phyloP scores from a whole-genome alignment of 2,329 filamentous ascomycete genomes.

The Botrytis pseudocinerea region DNA sequence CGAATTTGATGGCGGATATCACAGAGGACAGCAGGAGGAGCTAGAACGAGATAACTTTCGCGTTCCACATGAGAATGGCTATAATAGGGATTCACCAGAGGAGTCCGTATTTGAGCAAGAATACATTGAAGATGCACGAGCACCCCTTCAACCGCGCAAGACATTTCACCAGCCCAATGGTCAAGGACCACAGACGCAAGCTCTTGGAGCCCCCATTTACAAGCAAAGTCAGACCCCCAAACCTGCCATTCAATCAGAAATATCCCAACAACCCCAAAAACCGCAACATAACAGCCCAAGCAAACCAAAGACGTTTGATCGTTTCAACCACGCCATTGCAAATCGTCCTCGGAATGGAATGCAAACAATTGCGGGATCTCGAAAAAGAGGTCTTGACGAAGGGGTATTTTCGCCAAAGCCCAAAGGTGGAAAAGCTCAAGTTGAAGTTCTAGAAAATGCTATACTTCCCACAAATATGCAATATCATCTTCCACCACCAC shows the following conservation, averaged over 20 bases:
- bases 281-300: background rate
- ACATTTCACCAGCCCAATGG: background rate
- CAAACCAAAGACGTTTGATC: slow-evolving; percentile 9
- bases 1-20: background rate
- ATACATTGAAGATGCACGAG: background rate
- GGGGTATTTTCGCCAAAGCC: slow-evolving; percentile 12
- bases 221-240: slow-evolving; percentile 17
- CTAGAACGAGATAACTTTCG: background rate
- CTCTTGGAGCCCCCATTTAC: background rate
- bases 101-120: background rate
- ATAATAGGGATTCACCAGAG: background rate
- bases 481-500: slow-evolving; percentile 1
- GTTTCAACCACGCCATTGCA: slow-evolving; percentile 10
- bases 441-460: slow-evolving; percentile 1
- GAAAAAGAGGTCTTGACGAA: slow-evolving; percentile 14
- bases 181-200: slow-evolving; percentile 8
- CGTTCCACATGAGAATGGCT: background rate
- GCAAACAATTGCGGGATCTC: slow-evolving; percentile 1
- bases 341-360: slow-evolving; percentile 4
- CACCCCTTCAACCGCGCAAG: background rate
- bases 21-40: background rate
- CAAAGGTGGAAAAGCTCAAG: background rate
- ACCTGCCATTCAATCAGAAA: background rate
- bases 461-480: background rate
- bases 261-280: background rate